Base-by-base conservation (phyloP, 2,329 filamentous ascomycete genomes). In the Fusarium dlaminii region DNA sequence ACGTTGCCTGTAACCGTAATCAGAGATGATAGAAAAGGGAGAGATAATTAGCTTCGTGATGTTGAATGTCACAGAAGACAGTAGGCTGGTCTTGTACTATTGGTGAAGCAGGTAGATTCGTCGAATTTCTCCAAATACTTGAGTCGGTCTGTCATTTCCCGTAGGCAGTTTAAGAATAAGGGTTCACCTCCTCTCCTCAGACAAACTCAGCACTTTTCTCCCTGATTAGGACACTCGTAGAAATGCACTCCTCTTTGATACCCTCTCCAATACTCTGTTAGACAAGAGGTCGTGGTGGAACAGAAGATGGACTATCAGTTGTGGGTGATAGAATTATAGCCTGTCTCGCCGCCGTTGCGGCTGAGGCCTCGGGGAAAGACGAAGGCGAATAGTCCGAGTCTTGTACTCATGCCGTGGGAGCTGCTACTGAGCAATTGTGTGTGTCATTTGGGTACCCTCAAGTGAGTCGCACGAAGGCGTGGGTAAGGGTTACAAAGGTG, bases 141-240 rank as follows among this genome's bases (percentile, higher is more conserved):
- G 15, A 18, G 22, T 22, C 15, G 5, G 22, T 18, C 46, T 49
- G 22, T 13, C 29, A 32, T 32, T 32, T 17, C 29, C 11, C 20
- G 22, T 49, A 4, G 15, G 20, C 17, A 49, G 29, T 32, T 32
- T 7, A 9, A 13, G 11, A 49, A 6, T 6, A n/a, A 49, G 10
- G 29, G 54, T 3, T 15, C n/a, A 32, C 5, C 13, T 34, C 18
- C 13, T 27, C 29, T 22, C 24, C 54, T 39, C 70, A 2, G 13
- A 73, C 29, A 39, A 79, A 37, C 68, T 77, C 48, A 3, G 9
- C 24, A 69, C 66, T 20, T 73, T 79, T 29, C 43, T 64, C 30
- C 66, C 77, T 46, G 52, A 80, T 43, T 67, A 81, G 52, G 42
- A 66, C 45, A 66, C 71, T 75, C 8, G 55, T 69, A 5, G 68